phyloP scores from a whole-genome alignment of 2,329 filamentous ascomycete genomes.

The Arthrobotrys sphaeroides region DNA sequence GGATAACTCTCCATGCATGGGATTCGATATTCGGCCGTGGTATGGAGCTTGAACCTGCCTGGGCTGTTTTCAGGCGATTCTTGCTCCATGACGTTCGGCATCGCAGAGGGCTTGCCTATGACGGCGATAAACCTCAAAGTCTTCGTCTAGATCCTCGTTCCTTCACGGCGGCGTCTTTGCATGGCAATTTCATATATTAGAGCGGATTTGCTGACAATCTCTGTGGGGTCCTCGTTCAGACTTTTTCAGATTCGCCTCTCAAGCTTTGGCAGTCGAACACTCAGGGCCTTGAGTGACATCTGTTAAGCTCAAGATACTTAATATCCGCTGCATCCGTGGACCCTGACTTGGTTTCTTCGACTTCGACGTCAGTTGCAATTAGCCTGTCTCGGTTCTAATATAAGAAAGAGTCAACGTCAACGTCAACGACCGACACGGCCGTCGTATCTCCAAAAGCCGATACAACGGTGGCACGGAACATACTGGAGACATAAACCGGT shows the following conservation, averaged over 20 bases:
- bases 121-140: slow-evolving; percentile 33
- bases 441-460: slow-evolving; percentile 42
- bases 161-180: neutral
- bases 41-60: slow-evolving; percentile 25
- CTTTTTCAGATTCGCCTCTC: neutral
- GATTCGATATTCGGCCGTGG: slow-evolving; percentile 14
- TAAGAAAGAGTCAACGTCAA: slow-evolving; percentile 40
- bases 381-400: slow-evolving; percentile 9
- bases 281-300: neutral
- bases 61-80: slow-evolving; percentile 51
- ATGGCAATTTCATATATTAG: slow-evolving; percentile 15
- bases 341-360: neutral
- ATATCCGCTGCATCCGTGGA: slow-evolving; percentile 50
- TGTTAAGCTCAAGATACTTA: slow-evolving; percentile 44
- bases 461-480: slow-evolving; percentile 53
- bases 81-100: slow-evolving; percentile 51
- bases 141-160: neutral
- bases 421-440: slow-evolving; percentile 23
- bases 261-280: neutral
- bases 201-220: slow-evolving; percentile 41
- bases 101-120: slow-evolving; percentile 39
- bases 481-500: neutral
- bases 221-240: slow-evolving; percentile 25
- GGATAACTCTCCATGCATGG: neutral
- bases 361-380: no score